Evolutionary conservation across 371 early-diverging fungal species (phyloP), one percentile per base, ranked within the genome.

Genomic region (Circinella umbellata): DNA sequence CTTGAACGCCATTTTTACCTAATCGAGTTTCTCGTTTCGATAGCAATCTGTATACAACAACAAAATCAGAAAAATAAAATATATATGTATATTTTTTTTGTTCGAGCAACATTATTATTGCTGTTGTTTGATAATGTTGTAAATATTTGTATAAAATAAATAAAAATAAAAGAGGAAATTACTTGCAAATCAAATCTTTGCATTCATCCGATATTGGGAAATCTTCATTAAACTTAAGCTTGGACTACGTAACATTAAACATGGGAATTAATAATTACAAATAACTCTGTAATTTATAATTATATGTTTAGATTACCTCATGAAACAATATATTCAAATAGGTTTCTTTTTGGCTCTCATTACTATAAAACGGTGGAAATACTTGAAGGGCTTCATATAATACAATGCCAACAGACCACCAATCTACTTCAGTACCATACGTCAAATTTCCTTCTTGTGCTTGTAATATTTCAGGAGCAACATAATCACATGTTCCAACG

Each of bases 361-460:
- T 89, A 37, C 91, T 88, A 76, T 93, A 93, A 79, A 96, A 98
- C 4, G 98, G 97, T 37, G 98, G 95, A 68, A 92, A 91, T 2
- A 96, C 96, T 46, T 94, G 91, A n/a, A 98, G 83, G 61, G 98
- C 88, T 77, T 99, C 99, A 73, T 93, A 99, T 77, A 99, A 89
- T 48, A 99, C 92, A 18, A 98, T 95, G 20, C 99, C 99, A 0
- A 99, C 85, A 11, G 97, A 94, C 99, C 99, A 99, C 95, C 98
- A 97, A 83, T 99, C 99, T 53, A 96, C 97, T 38, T 94, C 95
- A 59, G 92, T 92, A 48, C 96, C 96, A 81, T 99, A 99, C 11
- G 94, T 88, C 27, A 83, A 87, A 8, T 82, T 80, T 9, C 87
- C 87, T 53, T 84, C 80, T 35, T 87, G 84, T 37, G 91, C 86